Conservation (phyloP, 257 asterid genomes). For the Thymus quinquecostatus region DNA sequence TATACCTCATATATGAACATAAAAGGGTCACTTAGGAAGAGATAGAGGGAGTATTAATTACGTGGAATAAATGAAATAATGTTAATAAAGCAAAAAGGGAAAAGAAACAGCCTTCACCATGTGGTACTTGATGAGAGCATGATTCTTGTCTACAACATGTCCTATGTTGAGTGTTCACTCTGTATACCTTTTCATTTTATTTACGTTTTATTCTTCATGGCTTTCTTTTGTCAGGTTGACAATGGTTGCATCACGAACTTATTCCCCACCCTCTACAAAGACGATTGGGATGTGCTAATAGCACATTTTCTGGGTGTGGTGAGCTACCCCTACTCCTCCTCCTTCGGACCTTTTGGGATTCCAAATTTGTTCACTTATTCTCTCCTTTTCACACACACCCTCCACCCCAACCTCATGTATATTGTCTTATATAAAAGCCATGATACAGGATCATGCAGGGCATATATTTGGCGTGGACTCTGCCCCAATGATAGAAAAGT, state of each 20-base stretch:
- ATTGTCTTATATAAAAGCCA: constrained; percentile 4
- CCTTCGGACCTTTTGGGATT: constrained; percentile 10
- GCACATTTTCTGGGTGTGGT: constrained; percentile 99
- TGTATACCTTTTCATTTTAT: constrained; percentile 4
- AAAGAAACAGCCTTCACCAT: background rate
- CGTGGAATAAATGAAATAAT: background rate
- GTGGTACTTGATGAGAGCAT: background rate
- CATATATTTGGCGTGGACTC: constrained; percentile 96
- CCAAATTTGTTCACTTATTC: background rate
- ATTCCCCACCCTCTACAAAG: constrained; percentile 69
- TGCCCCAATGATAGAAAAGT: constrained; percentile 72
- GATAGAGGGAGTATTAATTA: too few relatives aligned
- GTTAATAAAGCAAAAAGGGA: background rate
- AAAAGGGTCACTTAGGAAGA: too few relatives aligned
- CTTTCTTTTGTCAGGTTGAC: constrained; percentile 68
- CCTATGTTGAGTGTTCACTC: constrained; percentile 3
- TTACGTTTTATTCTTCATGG: constrained; percentile 26
- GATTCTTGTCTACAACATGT: background rate
- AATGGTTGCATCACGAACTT: constrained; percentile 85
- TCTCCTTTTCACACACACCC: constrained; percentile 1
- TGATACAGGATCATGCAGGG: constrained; percentile 93
- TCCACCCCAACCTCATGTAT: background rate
- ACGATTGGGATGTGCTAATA: constrained; percentile 90
- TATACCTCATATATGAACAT: too few relatives aligned
- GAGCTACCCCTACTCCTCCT: constrained; percentile 26